Evolutionary conservation across 2,329 filamentous ascomycete genomes (phyloP).

Genomic region (Colletotrichum sp.): DNA sequence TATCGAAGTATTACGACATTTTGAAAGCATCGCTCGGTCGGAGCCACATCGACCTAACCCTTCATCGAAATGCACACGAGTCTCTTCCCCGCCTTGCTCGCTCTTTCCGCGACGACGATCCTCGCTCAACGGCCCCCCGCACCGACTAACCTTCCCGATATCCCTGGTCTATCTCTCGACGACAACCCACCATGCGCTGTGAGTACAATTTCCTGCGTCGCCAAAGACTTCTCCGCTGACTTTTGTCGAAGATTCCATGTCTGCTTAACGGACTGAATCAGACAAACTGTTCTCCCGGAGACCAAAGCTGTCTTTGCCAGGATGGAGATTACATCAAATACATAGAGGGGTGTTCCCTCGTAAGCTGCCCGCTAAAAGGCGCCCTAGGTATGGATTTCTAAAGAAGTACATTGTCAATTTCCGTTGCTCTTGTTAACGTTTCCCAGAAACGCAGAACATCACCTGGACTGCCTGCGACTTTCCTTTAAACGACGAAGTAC

Average conservation of each 20-base stretch:
- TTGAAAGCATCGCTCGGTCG: not conserved
- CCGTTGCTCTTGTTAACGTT: not conserved
- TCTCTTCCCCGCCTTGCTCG: not conserved
- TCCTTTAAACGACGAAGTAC: not conserved
- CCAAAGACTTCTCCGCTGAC: not conserved
- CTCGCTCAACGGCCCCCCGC: not conserved
- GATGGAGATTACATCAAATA: not conserved
- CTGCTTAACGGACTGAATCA: not conserved
- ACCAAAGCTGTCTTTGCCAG: conserved; percentile 6
- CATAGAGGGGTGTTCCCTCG: not conserved
- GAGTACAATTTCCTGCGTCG: not conserved
- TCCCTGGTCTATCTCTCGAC: not conserved
- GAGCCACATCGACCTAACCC: not conserved
- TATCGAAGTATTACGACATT: not conserved
- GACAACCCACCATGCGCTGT: conserved; percentile 6
- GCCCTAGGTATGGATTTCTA: not conserved
- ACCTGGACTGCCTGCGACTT: conserved; percentile 4
- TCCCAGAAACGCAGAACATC: not conserved
- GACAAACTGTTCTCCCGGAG: not conserved
- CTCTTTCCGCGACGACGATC: not conserved
- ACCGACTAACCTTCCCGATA: not conserved
- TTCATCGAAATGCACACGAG: not conserved
- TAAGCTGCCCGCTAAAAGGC: not conserved
- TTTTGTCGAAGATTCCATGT: not conserved
- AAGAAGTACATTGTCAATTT: not conserved